A percentile compares a stretch with the other conserved stretches of the same genome.
Conservation (phyloP, 371 early-diverging fungal genomes). For the Mortierella sp. region DNA sequence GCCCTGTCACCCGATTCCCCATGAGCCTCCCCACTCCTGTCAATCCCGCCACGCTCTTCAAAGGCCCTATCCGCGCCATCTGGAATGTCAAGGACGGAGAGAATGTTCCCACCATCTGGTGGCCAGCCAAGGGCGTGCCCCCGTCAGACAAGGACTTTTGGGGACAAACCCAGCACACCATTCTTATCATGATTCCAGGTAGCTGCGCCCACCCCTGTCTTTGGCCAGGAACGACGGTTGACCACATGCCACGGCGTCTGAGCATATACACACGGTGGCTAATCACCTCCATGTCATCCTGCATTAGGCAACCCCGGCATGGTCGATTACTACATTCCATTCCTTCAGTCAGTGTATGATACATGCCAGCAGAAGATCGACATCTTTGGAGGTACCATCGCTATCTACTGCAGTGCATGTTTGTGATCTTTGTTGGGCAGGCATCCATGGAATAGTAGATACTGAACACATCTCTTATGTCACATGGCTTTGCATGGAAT, state of each 20-base stretch:
- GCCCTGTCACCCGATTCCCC: constrained; percentile 5
- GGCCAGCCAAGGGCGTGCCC: constrained; percentile 56
- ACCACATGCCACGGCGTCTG: no score
- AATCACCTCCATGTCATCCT: background rate
- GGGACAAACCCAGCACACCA: constrained; percentile 46
- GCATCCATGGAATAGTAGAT: background rate
- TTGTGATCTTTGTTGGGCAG: background rate
- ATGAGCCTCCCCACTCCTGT: constrained; percentile 18
- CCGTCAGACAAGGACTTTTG: background rate
- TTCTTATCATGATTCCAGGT: constrained; percentile 65
- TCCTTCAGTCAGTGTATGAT: constrained; percentile 63
- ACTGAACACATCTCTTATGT: background rate
- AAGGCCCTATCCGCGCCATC: constrained; percentile 57
- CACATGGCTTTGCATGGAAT: background rate
- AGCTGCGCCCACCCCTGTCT: no score
- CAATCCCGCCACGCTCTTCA: constrained; percentile 44
- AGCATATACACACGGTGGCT: background rate
- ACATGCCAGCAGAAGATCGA: constrained; percentile 55
- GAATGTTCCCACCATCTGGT: constrained; percentile 62
- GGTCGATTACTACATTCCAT: constrained; percentile 75
- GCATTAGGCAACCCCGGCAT: constrained; percentile 75
- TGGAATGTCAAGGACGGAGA: constrained; percentile 64
- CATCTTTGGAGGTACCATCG: constrained; percentile 62
- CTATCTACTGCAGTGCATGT: no score
- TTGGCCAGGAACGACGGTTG: no score